Evolutionary conservation across 257 asterid genomes (phyloP).

Genomic region (Forsythia viridissima): DNA sequence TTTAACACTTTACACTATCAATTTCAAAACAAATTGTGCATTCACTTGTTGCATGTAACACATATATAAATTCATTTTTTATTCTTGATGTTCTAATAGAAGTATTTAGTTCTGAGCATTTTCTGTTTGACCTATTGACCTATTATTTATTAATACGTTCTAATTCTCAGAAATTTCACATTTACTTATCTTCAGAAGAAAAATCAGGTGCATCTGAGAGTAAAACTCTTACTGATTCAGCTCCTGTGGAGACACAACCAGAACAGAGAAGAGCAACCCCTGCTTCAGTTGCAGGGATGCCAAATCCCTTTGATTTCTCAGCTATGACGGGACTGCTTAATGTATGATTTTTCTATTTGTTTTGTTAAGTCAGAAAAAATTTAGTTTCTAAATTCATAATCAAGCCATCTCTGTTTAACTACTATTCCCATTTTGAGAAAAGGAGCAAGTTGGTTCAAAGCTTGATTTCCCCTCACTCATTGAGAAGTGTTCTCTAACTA

Average conservation of each 20-base stretch:
- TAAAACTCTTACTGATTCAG: slow-evolving; percentile 34
- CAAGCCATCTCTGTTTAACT: not conserved
- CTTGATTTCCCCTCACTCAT: not conserved
- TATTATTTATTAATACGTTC: too few species aligned
- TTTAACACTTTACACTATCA: too few species aligned
- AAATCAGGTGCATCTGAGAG: slow-evolving; percentile 50
- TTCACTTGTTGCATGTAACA: too few species aligned
- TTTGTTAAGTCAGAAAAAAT: not conserved
- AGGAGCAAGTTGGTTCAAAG: not conserved
- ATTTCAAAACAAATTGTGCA: too few species aligned
- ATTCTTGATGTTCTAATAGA: too few species aligned
- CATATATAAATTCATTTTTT: too few species aligned
- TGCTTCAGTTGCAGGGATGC: slow-evolving; percentile 9
- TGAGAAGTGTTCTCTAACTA: not conserved
- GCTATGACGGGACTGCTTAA: slow-evolving; percentile 71
- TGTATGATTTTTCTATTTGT: slow-evolving; percentile 32
- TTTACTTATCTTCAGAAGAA: slow-evolving; percentile 41
- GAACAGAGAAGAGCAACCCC: slow-evolving; percentile 24
- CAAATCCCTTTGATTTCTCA: slow-evolving; percentile 26
- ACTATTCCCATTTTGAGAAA: not conserved
- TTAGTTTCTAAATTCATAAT: not conserved
- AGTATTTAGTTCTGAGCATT: too few species aligned
- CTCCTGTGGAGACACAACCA: slow-evolving; percentile 36
- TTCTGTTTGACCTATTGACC: too few species aligned
- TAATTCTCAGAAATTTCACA: too few species aligned